Evolutionary conservation across 768 basidiomycete genomes (phyloP).

Genomic region (Leucocoprinus birnbaumii): DNA sequence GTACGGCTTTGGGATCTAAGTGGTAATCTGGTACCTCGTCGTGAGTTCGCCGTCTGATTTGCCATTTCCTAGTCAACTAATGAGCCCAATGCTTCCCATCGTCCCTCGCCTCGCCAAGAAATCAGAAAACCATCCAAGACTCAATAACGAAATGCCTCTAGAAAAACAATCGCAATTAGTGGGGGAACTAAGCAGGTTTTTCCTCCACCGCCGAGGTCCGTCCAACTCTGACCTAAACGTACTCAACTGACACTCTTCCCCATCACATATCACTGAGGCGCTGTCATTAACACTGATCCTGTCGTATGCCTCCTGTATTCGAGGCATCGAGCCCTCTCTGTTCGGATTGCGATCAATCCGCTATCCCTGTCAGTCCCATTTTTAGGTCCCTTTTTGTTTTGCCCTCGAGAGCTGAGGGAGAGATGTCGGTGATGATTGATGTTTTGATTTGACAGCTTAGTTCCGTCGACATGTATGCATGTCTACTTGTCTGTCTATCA

Average conservation of each 20-base stretch:
- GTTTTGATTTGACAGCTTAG: not conserved
- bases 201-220: too few relatives aligned
- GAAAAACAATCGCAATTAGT: too few relatives aligned
- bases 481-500: not conserved
- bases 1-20: not conserved
- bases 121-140: too few relatives aligned
- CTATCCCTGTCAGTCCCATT: not conserved
- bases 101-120: not conserved
- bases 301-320: not conserved
- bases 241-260: too few relatives aligned
- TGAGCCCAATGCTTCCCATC: not conserved
- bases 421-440: not conserved
- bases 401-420: too few relatives aligned
- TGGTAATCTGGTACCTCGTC: not conserved
- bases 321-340: not conserved
- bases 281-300: constrained; percentile 7
- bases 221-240: too few relatives aligned
- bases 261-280: not conserved
- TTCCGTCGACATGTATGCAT: not conserved
- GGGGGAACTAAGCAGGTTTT: too few relatives aligned
- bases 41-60: not conserved
- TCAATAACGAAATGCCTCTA: too few relatives aligned
- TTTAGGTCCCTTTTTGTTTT: too few relatives aligned
- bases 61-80: not conserved
- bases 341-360: not conserved